phyloP scores from a whole-genome alignment of 2,329 filamentous ascomycete species.

The Cryphonectria japonica region DNA sequence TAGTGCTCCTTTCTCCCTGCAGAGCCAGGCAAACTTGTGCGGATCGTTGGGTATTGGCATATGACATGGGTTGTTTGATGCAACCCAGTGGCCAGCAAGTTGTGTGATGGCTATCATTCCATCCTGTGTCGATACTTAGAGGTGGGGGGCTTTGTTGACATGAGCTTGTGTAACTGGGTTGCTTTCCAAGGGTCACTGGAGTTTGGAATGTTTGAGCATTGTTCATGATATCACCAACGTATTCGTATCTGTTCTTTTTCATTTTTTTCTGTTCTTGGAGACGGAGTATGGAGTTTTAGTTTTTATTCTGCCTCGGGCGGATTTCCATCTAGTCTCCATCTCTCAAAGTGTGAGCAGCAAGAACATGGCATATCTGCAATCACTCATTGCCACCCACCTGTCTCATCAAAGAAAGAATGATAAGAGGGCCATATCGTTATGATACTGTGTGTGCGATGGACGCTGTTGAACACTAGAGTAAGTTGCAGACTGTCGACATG shows the following conservation, averaged over 20 bases:
- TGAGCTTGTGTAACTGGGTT: constrained; percentile 9
- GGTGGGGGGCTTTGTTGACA: constrained; percentile 11
- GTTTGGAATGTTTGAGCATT: constrained; percentile 21
- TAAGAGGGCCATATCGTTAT: neutral
- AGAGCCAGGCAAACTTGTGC: neutral
- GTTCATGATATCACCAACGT: constrained; percentile 20
- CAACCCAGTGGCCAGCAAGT: neutral
- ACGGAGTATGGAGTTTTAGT: neutral
- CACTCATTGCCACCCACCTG: neutral
- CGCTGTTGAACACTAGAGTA: neutral
- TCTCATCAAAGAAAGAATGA: neutral
- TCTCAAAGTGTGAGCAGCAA: neutral
- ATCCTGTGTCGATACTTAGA: neutral
- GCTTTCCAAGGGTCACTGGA: constrained; percentile 13
- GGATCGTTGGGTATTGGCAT: neutral
- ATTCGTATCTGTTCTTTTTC: neutral
- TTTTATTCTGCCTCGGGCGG: neutral
- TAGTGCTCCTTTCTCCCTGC: neutral
- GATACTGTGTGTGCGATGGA: neutral
- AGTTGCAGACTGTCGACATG: neutral
- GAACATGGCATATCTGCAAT: constrained; percentile 2
- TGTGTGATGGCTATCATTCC: neutral
- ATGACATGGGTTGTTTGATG: neutral
- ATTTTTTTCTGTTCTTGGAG: neutral
- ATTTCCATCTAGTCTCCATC: neutral